Conservation (phyloP, 2,329 filamentous ascomycete species). For the Balansia obtecta region DNA sequence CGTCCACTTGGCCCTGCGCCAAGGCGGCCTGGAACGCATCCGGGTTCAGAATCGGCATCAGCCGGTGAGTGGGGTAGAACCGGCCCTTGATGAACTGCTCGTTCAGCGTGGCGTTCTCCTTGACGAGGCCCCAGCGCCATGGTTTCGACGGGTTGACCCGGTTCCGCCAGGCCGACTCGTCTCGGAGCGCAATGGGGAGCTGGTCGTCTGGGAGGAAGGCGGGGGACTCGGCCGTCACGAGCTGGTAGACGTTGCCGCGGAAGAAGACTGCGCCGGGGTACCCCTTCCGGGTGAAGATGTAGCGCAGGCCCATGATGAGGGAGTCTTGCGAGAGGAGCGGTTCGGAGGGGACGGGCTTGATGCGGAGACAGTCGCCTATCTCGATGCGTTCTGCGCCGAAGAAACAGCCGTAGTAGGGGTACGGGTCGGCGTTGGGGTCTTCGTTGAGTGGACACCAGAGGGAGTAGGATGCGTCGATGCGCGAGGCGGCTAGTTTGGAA, state of each 20-base stretch:
- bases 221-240: conserved; percentile 17
- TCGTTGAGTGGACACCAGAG: conserved; percentile 28
- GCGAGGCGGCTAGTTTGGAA: conserved; percentile 37
- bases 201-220: conserved; percentile 22
- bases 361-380: conserved; percentile 34
- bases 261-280: conserved; percentile 26
- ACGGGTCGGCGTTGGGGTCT: conserved; percentile 19
- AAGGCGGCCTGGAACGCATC: conserved; percentile 24
- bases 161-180: conserved; percentile 27
- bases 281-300: conserved; percentile 26
- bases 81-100: conserved; percentile 38
- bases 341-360: conserved; percentile 28
- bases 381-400: conserved; percentile 38
- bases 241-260: conserved; percentile 27
- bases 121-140: conserved; percentile 28
- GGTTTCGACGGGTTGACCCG: conserved; percentile 19
- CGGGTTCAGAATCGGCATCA: conserved; percentile 37
- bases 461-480: conserved; percentile 36
- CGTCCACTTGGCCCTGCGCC: conserved; percentile 26
- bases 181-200: conserved; percentile 28
- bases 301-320: conserved; percentile 25
- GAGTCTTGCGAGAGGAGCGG: conserved; percentile 19
- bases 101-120: conserved; percentile 33
- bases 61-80: conserved; percentile 44
- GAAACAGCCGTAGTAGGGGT: conserved; percentile 34